Evolutionary conservation across 495 filamentous ascomycete genomes (phyloP), one percentile per base, ranked within the genome.

Genomic region (Aspergillus conjunctus): DNA sequence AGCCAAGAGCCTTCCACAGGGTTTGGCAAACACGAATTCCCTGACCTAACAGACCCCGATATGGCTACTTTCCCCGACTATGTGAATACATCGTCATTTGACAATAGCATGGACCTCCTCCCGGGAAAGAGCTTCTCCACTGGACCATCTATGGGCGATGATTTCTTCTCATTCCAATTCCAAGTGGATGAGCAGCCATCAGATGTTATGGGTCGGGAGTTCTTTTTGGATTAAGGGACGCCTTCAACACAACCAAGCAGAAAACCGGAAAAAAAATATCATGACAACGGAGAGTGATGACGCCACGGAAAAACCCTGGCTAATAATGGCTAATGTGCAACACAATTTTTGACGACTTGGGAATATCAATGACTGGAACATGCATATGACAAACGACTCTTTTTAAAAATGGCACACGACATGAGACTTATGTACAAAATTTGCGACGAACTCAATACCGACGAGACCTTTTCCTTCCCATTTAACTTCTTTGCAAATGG

Each of bases 121-220:
- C 68, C 66, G 8, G 69, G 67, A 9, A 80, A 80, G 68, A 50
- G 61, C 10, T 75, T 73, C 62, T 63, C 72, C 4, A 63, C 70
- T 8, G 66, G 66, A 15, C 37, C 63, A 21, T 20, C 65, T 18
- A 66, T 75, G 33, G 67, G 73, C 32, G 76, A 73, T 30, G 72
- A 80, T 37, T 66, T 76, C 49, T 76, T 78, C 51, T 63, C 68
- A 18, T 69, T 74, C 26, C 69, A 74, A 54, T 74, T 74, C 51
- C 68, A 70, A 49, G 62, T 65, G 18, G 69, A 74, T 12, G 71
- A 71, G 17, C 69, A 68, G 45, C 52, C 64, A 14, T 63, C 68
- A 7, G 68, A 71, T 30, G 66, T 65, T 34, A 58, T 68, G 63
- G 59, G 61, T 10, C 46, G 61, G 32, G 67, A 67, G 43, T 70